Percentiles rank a stretch among this genome's conserved stretches.
Evolutionary conservation across 495 filamentous ascomycete genomes (phyloP).

Genomic region (Melanomma pulvis-pyrius): DNA sequence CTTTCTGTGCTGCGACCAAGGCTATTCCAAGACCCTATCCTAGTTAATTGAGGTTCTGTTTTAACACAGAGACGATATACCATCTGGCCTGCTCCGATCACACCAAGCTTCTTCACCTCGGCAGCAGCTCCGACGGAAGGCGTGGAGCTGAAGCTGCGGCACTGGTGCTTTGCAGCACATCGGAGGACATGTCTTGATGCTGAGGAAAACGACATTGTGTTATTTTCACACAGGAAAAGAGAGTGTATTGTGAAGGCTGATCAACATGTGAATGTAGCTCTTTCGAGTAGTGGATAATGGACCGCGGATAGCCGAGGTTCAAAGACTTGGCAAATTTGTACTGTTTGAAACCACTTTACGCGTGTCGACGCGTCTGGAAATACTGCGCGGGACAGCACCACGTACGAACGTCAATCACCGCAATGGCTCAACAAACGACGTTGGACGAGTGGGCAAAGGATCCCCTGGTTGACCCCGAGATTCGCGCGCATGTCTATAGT

Average conservation of each 20-base stretch:
- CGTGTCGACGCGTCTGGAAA: conserved; percentile 25
- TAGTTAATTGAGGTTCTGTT: conserved; percentile 36
- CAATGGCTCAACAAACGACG: conserved; percentile 46
- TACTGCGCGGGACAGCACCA: conserved; percentile 4
- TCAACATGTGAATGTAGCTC: neutral
- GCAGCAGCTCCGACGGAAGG: conserved; percentile 53
- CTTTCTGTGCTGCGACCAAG: conserved; percentile 86
- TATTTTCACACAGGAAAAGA: neutral
- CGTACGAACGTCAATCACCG: conserved; percentile 50
- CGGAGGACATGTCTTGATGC: conserved; percentile 30
- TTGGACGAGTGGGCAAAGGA: conserved; percentile 44
- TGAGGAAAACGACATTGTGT: conserved; percentile 30
- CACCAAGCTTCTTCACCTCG: conserved; percentile 86
- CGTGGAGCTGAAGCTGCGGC: conserved; percentile 59
- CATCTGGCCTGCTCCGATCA: conserved; percentile 95
- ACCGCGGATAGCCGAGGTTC: neutral
- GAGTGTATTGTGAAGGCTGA: conserved; percentile 3
- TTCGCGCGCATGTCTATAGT: conserved; percentile 86
- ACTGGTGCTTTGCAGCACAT: conserved; percentile 29
- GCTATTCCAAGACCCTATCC: conserved; percentile 91
- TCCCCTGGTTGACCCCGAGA: conserved; percentile 72
- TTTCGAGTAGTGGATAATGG: neutral
- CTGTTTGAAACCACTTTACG: conserved; percentile 28
- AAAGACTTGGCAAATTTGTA: conserved; percentile 30
- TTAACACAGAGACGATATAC: conserved; percentile 24